Conservation (phyloP, 768 basidiomycete species). For the Kwoniella pini region DNA sequence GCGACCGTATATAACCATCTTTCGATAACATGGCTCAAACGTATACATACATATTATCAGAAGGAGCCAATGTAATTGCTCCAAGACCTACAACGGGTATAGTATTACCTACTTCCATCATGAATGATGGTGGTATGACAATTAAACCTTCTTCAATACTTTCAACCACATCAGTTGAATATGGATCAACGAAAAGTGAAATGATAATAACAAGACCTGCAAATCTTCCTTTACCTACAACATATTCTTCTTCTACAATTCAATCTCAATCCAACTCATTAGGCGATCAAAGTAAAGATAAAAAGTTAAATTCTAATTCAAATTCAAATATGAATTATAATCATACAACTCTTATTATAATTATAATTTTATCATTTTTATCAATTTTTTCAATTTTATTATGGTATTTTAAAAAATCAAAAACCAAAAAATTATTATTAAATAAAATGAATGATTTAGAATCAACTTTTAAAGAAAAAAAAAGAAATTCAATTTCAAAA, state of each 20-base stretch:
- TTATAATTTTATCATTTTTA: conserved; percentile 3
- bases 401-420: conserved; percentile 11
- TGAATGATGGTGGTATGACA: background rate
- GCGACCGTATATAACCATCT: conserved; percentile 13
- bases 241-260: background rate
- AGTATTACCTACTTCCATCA: background rate
- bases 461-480: background rate
- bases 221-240: background rate
- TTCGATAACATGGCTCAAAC: conserved; percentile 1
- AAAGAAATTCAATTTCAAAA: background rate
- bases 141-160: background rate
- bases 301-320: background rate
- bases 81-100: background rate
- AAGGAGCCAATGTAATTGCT: conserved; percentile 11
- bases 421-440: background rate
- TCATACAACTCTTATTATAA: conserved; percentile 14
- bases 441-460: conserved; percentile 3
- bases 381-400: background rate
- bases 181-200: background rate
- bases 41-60: conserved; percentile 1
- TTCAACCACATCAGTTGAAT: background rate
- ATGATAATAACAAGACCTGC: conserved; percentile 9
- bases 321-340: conserved; percentile 6
- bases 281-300: background rate
- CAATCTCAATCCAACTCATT: background rate